Percentiles rank a stretch among this genome's conserved stretches.
These are phyloP conservation scores for Coleophoma crateriformis DNA, from an alignment of 2,329 filamentous ascomycete genomes.

Conservation along the genomic window DNA sequence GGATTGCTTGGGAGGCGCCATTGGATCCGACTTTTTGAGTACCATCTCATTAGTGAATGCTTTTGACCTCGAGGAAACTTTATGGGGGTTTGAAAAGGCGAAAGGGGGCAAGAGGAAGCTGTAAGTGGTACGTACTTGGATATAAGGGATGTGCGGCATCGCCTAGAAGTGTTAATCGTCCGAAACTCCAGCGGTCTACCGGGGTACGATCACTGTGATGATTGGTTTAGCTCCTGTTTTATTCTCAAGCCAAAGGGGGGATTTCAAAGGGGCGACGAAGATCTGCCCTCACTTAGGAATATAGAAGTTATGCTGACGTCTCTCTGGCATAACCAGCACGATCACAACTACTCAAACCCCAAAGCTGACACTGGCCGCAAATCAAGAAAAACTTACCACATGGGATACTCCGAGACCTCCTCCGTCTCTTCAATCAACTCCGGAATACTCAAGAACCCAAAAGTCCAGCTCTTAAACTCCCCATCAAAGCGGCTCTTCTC, in stretches of 20 bases:
- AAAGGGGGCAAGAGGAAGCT: too few relatives aligned
- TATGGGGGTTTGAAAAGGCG: too few relatives aligned
- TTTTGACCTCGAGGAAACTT: too few relatives aligned
- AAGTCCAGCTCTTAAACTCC: slow-evolving; percentile 34
- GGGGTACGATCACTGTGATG: slow-evolving; percentile 29
- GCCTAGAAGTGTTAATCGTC: slow-evolving; percentile 31
- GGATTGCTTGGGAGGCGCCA: slow-evolving; percentile 37
- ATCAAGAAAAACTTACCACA: slow-evolving; percentile 24
- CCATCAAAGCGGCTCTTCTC: slow-evolving; percentile 33
- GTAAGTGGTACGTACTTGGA: slow-evolving; percentile 20
- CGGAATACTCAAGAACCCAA: slow-evolving; percentile 34
- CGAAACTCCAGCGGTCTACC: slow-evolving; percentile 32
- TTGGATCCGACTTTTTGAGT: slow-evolving; percentile 29
- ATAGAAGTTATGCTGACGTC: too few relatives aligned
- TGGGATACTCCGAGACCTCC: slow-evolving; percentile 38
- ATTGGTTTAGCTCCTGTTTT: too few relatives aligned
- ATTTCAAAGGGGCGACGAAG: too few relatives aligned
- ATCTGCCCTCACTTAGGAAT: too few relatives aligned
- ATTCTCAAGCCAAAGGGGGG: too few relatives aligned
- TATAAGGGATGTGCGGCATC: slow-evolving; percentile 36
- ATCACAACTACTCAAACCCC: too few relatives aligned
- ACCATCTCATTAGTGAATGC: background rate
- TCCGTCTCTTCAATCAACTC: slow-evolving; percentile 35
- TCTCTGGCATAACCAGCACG: too few relatives aligned
- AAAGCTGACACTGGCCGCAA: too few relatives aligned